phyloP scores from a whole-genome alignment of 495 filamentous ascomycete species.

The Cenococcum geophilum region DNA sequence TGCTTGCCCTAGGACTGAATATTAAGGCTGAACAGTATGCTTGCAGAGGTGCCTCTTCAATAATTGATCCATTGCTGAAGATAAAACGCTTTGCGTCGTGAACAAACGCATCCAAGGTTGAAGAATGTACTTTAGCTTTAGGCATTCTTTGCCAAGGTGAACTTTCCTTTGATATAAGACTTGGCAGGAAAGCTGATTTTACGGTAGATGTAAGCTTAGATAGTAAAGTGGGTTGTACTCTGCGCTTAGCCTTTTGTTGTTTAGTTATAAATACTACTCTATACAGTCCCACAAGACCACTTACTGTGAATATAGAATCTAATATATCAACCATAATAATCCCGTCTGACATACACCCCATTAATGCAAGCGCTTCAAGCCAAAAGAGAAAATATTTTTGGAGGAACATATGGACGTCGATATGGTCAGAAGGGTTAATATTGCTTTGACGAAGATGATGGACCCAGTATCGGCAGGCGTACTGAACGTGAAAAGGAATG shows the following conservation, averaged over 20 bases:
- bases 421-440: slow-evolving; percentile 20
- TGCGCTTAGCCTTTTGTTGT: no score
- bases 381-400: slow-evolving; percentile 24
- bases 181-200: no score
- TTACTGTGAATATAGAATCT: background rate
- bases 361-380: slow-evolving; percentile 35
- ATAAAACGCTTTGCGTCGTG: slow-evolving; percentile 39
- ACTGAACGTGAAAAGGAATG: background rate
- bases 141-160: background rate
- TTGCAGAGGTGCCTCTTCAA: slow-evolving; percentile 33
- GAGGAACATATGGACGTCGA: slow-evolving; percentile 36
- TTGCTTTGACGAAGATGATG: slow-evolving; percentile 35
- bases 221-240: background rate
- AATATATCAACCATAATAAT: slow-evolving; percentile 2
- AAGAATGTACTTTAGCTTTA: background rate
- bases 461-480: slow-evolving; percentile 33
- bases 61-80: slow-evolving; percentile 20
- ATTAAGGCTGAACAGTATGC: slow-evolving; percentile 34
- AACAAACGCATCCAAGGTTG: slow-evolving; percentile 26
- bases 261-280: no score
- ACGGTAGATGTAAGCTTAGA: no score
- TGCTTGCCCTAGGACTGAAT: slow-evolving; percentile 35
- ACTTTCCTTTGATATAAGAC: background rate
- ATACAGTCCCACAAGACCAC: no score
- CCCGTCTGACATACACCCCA: slow-evolving; percentile 20